Evolutionary conservation across 768 basidiomycete genomes (phyloP).

Genomic region (Trametes meyenii): DNA sequence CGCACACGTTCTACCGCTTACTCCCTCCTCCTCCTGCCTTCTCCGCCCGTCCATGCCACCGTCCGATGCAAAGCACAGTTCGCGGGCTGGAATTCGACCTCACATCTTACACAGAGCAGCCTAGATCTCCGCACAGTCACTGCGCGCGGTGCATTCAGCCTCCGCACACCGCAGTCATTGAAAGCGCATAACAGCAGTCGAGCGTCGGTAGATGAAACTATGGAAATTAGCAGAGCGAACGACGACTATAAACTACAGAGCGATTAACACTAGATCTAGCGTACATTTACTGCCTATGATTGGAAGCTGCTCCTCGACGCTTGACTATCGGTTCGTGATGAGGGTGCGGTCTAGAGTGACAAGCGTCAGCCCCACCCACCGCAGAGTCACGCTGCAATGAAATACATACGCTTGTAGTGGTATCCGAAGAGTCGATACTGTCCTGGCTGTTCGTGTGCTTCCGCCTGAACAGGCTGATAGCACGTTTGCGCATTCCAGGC

Average conservation of each 20-base stretch:
- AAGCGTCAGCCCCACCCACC: neutral
- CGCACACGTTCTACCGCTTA: neutral
- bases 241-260: conserved; percentile 1
- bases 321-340: conserved; percentile 14
- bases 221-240: neutral
- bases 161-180: neutral
- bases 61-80: too few relatives aligned
- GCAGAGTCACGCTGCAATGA: too few relatives aligned
- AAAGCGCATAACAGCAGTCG: neutral
- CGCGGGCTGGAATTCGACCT: too few relatives aligned
- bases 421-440: conserved; percentile 29
- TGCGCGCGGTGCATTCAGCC: too few relatives aligned
- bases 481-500: conserved; percentile 18
- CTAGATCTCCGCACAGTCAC: too few relatives aligned
- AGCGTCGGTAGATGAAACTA: neutral
- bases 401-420: conserved; percentile 9
- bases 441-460: conserved; percentile 23
- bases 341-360: neutral
- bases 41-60: too few relatives aligned
- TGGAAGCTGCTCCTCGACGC: conserved; percentile 5
- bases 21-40: too few relatives aligned
- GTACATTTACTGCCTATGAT: conserved; percentile 1
- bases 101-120: too few relatives aligned
- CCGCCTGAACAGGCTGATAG: conserved; percentile 32
- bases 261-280: conserved; percentile 10